Evolutionary conservation across 441 rosid species (phyloP).

Genomic region (Pelargonium cotyledonis): DNA sequence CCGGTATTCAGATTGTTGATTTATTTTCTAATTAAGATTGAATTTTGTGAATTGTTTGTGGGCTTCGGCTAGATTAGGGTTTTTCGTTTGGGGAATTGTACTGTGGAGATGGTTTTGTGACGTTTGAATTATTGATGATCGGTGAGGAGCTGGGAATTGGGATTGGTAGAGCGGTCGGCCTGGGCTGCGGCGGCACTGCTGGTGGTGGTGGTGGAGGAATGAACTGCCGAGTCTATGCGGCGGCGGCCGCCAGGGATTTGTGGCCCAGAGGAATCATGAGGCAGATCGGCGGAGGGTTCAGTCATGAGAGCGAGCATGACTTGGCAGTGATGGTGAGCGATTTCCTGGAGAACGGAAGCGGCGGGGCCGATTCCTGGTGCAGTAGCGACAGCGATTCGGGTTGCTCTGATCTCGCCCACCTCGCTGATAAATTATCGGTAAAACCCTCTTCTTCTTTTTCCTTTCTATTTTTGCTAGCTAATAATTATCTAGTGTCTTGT

Average conservation of each 20-base stretch:
- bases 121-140: neutral
- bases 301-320: constrained; percentile 84
- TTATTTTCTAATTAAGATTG: neutral
- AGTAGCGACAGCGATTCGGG: constrained; percentile 89
- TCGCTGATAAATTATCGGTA: constrained; percentile 75
- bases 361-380: constrained; percentile 56
- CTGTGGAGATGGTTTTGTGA: neutral
- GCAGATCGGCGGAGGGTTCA: constrained; percentile 45
- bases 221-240: constrained; percentile 31
- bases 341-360: constrained; percentile 70
- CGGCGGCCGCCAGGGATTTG: constrained; percentile 30
- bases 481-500: neutral
- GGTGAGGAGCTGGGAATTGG: constrained; percentile 2
- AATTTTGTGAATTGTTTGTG: neutral
- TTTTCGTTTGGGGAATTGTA: neutral
- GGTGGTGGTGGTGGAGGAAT: constrained; percentile 32
- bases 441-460: neutral
- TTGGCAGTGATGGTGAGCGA: constrained; percentile 80
- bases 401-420: constrained; percentile 57
- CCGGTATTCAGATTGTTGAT: neutral
- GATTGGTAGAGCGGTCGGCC: too few relatives aligned
- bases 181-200: too few relatives aligned
- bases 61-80: neutral
- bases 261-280: constrained; percentile 24
- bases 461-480: neutral